phyloP scores from a whole-genome alignment of 768 basidiomycete species.

The Pleurotus ostreatus region DNA sequence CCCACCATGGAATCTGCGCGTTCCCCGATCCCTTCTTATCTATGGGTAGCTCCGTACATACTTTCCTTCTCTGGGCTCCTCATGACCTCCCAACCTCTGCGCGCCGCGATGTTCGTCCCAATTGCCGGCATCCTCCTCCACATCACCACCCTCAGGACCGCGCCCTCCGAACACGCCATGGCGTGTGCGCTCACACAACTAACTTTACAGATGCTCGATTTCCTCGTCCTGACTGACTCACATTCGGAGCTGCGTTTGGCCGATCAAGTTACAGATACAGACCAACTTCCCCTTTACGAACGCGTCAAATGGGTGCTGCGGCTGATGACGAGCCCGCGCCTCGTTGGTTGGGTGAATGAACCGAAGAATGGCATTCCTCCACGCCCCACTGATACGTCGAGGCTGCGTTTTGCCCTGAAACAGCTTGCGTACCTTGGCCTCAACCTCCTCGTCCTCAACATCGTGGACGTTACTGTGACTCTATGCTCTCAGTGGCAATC shows the following conservation, averaged over 20 bases:
- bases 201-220: neutral
- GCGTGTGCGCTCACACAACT: too few species aligned
- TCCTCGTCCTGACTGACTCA: neutral
- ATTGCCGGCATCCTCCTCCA: too few species aligned
- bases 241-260: neutral
- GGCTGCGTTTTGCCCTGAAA: neutral
- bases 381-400: neutral
- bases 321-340: neutral
- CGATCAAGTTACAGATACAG: neutral
- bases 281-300: neutral
- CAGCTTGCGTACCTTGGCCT: neutral
- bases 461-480: neutral
- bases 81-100: too few species aligned
- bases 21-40: too few species aligned
- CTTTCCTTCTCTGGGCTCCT: too few species aligned
- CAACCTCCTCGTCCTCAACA: neutral
- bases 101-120: too few species aligned
- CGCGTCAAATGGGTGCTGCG: constrained; percentile 1
- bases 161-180: too few species aligned
- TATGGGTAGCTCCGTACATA: too few species aligned
- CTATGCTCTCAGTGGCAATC: neutral
- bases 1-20: too few species aligned
- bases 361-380: neutral
- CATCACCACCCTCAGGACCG: too few species aligned
- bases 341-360: neutral